Evolutionary conservation across 192 early-diverging fungal genomes (phyloP).

Genomic region (Martensiomyces pterosporus): DNA sequence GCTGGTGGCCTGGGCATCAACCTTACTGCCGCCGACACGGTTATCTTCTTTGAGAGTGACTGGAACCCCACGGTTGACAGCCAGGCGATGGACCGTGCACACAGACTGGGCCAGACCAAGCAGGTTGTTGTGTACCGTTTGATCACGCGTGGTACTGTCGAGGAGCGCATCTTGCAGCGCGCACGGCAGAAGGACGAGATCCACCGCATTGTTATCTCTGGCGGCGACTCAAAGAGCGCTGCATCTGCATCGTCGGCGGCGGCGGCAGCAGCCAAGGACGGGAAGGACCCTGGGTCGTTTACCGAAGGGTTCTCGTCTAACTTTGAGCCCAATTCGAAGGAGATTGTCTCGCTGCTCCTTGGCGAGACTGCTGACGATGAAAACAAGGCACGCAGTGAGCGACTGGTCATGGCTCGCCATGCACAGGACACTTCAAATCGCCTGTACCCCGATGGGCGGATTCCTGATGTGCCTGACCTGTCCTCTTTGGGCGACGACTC

Average conservation of each 20-base stretch:
- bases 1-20: conserved; percentile 89
- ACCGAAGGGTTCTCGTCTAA: conserved; percentile 35
- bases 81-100: conserved; percentile 88
- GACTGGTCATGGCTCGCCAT: conserved; percentile 29
- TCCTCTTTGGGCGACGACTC: conserved; percentile 12
- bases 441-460: conserved; percentile 31
- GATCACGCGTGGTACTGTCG: conserved; percentile 77
- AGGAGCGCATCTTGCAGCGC: conserved; percentile 74
- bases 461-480: conserved; percentile 27
- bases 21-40: conserved; percentile 84
- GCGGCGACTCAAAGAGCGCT: conserved; percentile 69
- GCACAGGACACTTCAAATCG: conserved; percentile 44
- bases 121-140: conserved; percentile 82
- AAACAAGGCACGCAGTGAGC: conserved; percentile 18
- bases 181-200: conserved; percentile 91
- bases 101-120: conserved; percentile 79
- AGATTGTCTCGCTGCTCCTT: conserved; percentile 80
- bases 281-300: conserved; percentile 4
- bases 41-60: conserved; percentile 84
- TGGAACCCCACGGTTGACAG: conserved; percentile 92
- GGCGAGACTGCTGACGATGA: conserved; percentile 59
- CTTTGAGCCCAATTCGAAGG: conserved; percentile 82
- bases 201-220: conserved; percentile 89
- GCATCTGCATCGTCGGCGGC: conserved; percentile 31
- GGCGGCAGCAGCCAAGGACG: conserved; percentile 6